Evolutionary conservation across 2,329 filamentous ascomycete genomes (phyloP).

Genomic region (Rhynchosporium graminicola): DNA sequence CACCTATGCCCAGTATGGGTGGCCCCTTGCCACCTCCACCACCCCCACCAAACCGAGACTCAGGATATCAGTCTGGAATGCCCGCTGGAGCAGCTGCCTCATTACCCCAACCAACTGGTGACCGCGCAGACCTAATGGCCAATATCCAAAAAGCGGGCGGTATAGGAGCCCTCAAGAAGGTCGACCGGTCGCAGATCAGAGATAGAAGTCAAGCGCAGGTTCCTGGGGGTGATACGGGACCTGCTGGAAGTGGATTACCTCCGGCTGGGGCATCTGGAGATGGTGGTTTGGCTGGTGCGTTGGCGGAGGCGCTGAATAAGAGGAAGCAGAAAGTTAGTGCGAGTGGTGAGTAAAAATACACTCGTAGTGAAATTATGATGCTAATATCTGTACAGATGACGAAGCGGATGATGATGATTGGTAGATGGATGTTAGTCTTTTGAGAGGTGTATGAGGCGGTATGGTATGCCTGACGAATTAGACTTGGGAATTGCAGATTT

Average conservation of each 20-base stretch:
- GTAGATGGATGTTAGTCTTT: constrained; percentile 16
- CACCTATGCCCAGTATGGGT: constrained; percentile 39
- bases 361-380: neutral
- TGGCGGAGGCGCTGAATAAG: constrained; percentile 76
- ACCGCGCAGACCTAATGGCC: constrained; percentile 63
- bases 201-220: constrained; percentile 69
- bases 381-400: constrained; percentile 59
- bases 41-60: constrained; percentile 57
- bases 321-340: constrained; percentile 92
- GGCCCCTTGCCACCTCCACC: constrained; percentile 54
- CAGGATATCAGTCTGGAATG: constrained; percentile 56
- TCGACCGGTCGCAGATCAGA: constrained; percentile 67
- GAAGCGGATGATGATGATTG: constrained; percentile 78
- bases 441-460: constrained; percentile 9
- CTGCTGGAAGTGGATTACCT: constrained; percentile 53
- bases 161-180: constrained; percentile 71
- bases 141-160: constrained; percentile 72
- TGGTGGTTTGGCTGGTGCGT: constrained; percentile 75
- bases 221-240: constrained; percentile 49
- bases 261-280: constrained; percentile 54
- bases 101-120: constrained; percentile 46
- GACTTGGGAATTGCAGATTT: constrained; percentile 15
- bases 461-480: constrained; percentile 16
- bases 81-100: constrained; percentile 41
- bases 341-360: constrained; percentile 71